A percentile compares a stretch with the other conserved stretches of the same genome.
These are phyloP conservation scores for Sclerotinia sclerotiorum DNA, from an alignment of 2,329 filamentous ascomycete species.

Conservation along the genomic window DNA sequence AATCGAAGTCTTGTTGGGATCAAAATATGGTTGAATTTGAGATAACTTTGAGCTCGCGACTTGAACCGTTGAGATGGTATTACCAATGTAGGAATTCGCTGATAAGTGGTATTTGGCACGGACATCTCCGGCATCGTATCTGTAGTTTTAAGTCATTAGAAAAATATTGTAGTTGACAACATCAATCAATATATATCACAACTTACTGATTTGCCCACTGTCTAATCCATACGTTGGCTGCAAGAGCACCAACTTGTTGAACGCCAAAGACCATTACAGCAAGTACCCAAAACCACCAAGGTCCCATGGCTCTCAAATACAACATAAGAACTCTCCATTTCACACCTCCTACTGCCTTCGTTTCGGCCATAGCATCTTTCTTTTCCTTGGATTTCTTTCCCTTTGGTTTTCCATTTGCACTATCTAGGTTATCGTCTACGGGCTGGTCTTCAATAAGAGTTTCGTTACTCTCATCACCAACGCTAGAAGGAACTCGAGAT, in stretches of 20 bases:
- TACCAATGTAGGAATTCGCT: slow-evolving; percentile 35
- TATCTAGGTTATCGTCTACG: slow-evolving; percentile 46
- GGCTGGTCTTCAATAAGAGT: slow-evolving; percentile 55
- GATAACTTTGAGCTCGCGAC: slow-evolving; percentile 33
- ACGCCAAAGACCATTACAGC: slow-evolving; percentile 72
- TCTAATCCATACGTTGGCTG: slow-evolving; percentile 91
- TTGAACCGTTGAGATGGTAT: slow-evolving; percentile 35
- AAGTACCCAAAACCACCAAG: slow-evolving; percentile 90
- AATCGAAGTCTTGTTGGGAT: slow-evolving; percentile 38
- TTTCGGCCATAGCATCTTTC: slow-evolving; percentile 64
- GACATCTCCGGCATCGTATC: slow-evolving; percentile 41
- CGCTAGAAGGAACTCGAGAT: slow-evolving; percentile 74
- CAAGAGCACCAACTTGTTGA: slow-evolving; percentile 83
- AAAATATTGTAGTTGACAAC: background rate
- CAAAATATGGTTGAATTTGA: slow-evolving; percentile 40
- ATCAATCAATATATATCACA: background rate
- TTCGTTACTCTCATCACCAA: slow-evolving; percentile 61
- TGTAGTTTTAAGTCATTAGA: background rate
- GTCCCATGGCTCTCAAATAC: slow-evolving; percentile 89
- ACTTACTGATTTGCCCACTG: slow-evolving; percentile 89
- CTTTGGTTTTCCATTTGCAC: slow-evolving; percentile 44
- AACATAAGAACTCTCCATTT: slow-evolving; percentile 83
- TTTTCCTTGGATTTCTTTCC: slow-evolving; percentile 43
- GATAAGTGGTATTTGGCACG: slow-evolving; percentile 27
- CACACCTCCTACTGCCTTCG: slow-evolving; percentile 81